Percentiles rank a stretch among this genome's conserved stretches.
Conservation (phyloP, 2,329 filamentous ascomycete species). For the Cordyceps farinosa region DNA sequence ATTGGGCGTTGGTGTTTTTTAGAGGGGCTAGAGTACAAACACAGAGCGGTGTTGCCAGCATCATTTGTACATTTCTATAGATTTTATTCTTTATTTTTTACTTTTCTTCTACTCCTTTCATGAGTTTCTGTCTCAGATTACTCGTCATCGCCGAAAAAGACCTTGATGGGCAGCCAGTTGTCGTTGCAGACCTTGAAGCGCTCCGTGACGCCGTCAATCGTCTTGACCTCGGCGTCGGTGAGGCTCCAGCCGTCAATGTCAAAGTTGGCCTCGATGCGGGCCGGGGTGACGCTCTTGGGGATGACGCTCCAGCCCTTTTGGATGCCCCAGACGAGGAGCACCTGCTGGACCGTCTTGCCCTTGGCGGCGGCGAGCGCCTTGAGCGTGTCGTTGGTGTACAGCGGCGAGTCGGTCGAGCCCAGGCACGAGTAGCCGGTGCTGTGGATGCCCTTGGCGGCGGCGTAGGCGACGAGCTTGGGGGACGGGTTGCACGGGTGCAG, state of each 20-base stretch:
- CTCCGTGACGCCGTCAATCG: constrained; percentile 64
- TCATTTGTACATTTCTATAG: constrained; percentile 11
- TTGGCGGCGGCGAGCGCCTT: constrained; percentile 60
- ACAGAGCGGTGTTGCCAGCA: not conserved
- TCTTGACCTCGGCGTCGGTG: constrained; percentile 66
- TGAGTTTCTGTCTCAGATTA: constrained; percentile 38
- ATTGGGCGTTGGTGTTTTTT: constrained; percentile 7
- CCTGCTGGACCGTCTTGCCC: constrained; percentile 69
- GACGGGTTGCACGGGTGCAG: constrained; percentile 77
- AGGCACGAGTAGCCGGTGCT: constrained; percentile 71
- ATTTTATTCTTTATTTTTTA: not conserved
- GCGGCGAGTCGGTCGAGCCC: constrained; percentile 65
- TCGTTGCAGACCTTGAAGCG: constrained; percentile 83
- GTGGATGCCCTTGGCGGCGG: constrained; percentile 70
- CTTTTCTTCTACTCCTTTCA: not conserved
- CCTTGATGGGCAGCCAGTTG: constrained; percentile 68
- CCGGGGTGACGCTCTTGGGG: constrained; percentile 74
- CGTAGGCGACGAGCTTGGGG: constrained; percentile 73
- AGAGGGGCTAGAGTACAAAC: not conserved
- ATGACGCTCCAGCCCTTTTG: constrained; percentile 80
- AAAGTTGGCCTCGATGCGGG: constrained; percentile 73
- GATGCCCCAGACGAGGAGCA: constrained; percentile 76
- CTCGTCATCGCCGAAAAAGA: constrained; percentile 82
- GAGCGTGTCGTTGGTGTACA: constrained; percentile 64
- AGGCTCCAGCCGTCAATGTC: constrained; percentile 71